Evolutionary conservation across 176 grass and related monocot genomes (phyloP).

Genomic region (Aegilops umbellulata): DNA sequence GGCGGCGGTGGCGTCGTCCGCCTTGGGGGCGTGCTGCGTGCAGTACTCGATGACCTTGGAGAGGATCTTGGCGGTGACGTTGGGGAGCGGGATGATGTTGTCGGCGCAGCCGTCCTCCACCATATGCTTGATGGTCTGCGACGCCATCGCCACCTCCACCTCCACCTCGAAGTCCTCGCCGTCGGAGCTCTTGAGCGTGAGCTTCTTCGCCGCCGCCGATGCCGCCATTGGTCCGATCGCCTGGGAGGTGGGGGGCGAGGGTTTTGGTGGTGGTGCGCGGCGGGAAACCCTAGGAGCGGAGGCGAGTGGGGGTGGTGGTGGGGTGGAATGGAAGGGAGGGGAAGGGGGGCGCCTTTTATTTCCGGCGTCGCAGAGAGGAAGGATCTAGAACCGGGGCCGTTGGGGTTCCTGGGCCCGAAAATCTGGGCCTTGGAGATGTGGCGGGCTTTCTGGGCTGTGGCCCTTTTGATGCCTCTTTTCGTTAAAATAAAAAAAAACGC

Average conservation of each 20-base stretch:
- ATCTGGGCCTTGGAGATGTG: neutral
- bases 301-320: neutral
- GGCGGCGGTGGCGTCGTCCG: neutral
- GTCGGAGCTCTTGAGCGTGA: conserved; percentile 38
- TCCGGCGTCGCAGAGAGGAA: neutral
- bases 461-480: too few species aligned
- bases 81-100: conserved; percentile 51
- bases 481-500: too few species aligned
- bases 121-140: conserved; percentile 52
- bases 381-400: neutral
- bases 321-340: neutral
- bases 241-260: neutral
- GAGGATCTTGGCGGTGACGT: conserved; percentile 50
- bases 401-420: neutral
- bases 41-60: conserved; percentile 54
- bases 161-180: conserved; percentile 42
- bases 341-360: neutral
- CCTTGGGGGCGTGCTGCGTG: conserved; percentile 45
- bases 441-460: neutral
- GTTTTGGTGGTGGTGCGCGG: neutral
- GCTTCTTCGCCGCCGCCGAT: conserved; percentile 8
- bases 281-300: conserved; percentile 11
- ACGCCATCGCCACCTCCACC: conserved; percentile 43
- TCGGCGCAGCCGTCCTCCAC: conserved; percentile 49
- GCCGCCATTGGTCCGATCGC: conserved; percentile 25